Evolutionary conservation across 176 grass and related monocot species (phyloP), one percentile per base, ranked within the genome.

Genomic region (Hyparrhenia diplandra): DNA sequence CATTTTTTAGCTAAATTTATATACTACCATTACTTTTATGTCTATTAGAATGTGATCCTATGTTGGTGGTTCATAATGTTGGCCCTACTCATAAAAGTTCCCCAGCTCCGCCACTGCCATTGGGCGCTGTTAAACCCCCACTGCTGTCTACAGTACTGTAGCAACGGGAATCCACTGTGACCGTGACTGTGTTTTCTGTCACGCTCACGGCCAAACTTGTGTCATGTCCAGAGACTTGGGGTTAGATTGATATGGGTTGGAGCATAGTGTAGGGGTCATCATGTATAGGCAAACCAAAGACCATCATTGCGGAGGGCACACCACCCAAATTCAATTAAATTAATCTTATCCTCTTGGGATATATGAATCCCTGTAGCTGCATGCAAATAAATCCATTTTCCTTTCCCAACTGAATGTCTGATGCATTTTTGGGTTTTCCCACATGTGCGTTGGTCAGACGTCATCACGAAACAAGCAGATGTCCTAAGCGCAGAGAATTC

Each of bases 281-380:
- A 57, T 23, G 13, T n/a, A 67, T 59, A 39, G 80, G 13, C 43
- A 65, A 34, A 83, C 13, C 71, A 73, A 67, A 18, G 14, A 78
- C 57, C 7, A 7, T 0, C 46, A 51, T 18, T 76, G 14, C 42
- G 14, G n/a, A 36, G 3, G 34, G 13, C 29, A 59, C 47, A 17
- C 24, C 8, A 34, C 25, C 63, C 64, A 70, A 82, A 76, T 69
- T 18, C 41, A 77, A 82, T 69, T 18, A 32, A 77, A n/a, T n/a
- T n/a, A 62, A 82, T 54, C 75, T 74, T 84, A 57, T 79, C 75
- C 16, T 47, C 27, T 32, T 1, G 59, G 60, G 32, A 74, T 31
- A 40, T n/a, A 12, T 32, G 36, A 46, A 17, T 47, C 45, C 32
- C 18, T 36, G 8, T 31, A 34, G 28, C 32, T 4, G 64, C 18